Evolutionary conservation across 139 green algal species (phyloP).

Genomic region (Yamagishiella unicocca): DNA sequence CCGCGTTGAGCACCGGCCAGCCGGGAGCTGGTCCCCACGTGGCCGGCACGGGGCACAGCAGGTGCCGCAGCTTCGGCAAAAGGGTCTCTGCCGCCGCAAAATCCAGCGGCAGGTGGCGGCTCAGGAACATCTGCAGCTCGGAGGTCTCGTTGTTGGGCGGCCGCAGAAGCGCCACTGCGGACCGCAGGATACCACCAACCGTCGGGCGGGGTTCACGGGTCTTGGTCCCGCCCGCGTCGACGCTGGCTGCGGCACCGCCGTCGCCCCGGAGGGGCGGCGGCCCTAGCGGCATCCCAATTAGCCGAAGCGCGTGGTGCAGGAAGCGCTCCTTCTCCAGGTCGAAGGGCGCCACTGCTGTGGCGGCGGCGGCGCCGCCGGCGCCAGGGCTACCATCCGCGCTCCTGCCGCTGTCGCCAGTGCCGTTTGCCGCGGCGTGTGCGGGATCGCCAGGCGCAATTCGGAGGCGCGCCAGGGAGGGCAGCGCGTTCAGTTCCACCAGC

Average conservation of each 20-base stretch:
- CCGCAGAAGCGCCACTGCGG: slow-evolving; percentile 24
- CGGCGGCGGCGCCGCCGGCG: background rate
- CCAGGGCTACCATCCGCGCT: background rate
- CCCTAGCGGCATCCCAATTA: slow-evolving; percentile 61
- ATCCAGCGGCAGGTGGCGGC: background rate
- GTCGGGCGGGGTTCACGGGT: no score
- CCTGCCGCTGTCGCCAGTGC: background rate
- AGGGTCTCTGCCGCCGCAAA: background rate
- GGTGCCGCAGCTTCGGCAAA: background rate
- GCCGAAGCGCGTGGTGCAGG: slow-evolving; percentile 62
- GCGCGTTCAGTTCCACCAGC: slow-evolving; percentile 82
- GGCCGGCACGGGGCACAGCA: slow-evolving; percentile 34
- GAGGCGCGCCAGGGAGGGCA: slow-evolving; percentile 74
- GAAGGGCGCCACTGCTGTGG: slow-evolving; percentile 48
- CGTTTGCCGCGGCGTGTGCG: background rate
- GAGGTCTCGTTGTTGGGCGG: slow-evolving; percentile 40
- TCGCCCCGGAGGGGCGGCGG: background rate
- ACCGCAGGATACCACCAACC: slow-evolving; percentile 11
- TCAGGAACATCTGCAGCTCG: slow-evolving; percentile 12
- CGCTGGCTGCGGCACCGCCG: background rate
- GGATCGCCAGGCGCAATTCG: background rate
- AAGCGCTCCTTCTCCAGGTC: slow-evolving; percentile 79
- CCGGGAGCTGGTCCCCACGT: slow-evolving; percentile 27
- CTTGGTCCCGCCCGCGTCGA: background rate
- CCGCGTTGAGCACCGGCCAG: background rate